Percentiles rank a stretch among this genome's conserved stretches.
Evolutionary conservation across 306 rosid species (phyloP).

Genomic region (Prinsepia uniflora): DNA sequence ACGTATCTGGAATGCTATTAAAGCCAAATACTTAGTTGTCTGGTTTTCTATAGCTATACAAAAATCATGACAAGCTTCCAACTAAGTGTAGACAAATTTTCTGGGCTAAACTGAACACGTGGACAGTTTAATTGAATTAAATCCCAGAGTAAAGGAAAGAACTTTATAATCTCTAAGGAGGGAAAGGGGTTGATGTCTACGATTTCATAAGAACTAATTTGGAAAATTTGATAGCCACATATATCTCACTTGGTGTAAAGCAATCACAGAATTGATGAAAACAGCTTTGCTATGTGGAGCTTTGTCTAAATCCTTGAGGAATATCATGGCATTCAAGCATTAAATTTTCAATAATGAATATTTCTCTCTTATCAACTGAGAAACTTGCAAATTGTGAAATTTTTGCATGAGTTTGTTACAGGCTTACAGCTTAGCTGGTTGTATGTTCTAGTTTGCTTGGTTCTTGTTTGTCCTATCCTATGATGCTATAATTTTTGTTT

Average conservation of each 20-base stretch:
- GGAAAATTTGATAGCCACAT: background rate
- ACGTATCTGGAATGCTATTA: background rate
- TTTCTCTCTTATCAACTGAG: background rate
- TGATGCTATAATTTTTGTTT: background rate
- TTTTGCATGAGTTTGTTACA: background rate
- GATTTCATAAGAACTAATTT: background rate
- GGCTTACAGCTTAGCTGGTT: background rate
- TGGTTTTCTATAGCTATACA: background rate
- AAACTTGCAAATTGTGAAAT: background rate
- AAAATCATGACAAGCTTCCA: background rate
- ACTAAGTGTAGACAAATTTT: background rate
- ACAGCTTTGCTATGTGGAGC: background rate
- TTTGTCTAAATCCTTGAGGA: background rate
- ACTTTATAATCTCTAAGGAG: too few species aligned
- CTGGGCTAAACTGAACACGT: background rate
- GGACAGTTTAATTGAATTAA: background rate
- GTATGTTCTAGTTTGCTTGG: background rate
- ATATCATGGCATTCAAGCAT: background rate
- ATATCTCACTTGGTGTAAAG: background rate
- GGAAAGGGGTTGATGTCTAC: too few species aligned
- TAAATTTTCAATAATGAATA: background rate
- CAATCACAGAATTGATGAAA: background rate
- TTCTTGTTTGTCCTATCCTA: background rate
- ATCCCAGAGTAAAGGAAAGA: background rate
- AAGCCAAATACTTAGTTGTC: background rate